phyloP scores from a whole-genome alignment of 202 grass and related monocot genomes.

The Brachypodium distachyon region DNA sequence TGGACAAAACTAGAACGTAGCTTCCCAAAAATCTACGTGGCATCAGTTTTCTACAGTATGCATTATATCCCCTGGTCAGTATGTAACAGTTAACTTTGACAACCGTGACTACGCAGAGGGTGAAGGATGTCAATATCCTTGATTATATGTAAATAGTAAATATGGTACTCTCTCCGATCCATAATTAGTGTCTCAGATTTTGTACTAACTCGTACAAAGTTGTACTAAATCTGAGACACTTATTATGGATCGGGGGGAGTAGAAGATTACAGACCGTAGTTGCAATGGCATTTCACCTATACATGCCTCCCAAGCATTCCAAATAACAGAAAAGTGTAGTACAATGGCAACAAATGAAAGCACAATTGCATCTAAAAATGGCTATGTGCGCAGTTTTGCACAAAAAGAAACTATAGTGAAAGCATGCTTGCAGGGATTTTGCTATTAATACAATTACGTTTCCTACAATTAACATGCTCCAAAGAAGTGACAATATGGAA shows the following conservation, averaged over 20 bases:
- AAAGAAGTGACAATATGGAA: background rate
- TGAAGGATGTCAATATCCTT: background rate
- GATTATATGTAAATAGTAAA: background rate
- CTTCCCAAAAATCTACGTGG: background rate
- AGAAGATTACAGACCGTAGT: background rate
- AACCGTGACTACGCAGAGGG: background rate
- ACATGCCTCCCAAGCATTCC: background rate
- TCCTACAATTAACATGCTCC: background rate
- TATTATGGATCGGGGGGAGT: too few relatives aligned
- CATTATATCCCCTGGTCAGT: background rate
- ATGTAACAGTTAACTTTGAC: background rate
- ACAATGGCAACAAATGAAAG: background rate
- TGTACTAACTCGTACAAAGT: too few relatives aligned
- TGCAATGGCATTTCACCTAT: background rate
- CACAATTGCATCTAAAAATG: background rate
- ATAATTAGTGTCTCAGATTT: too few relatives aligned
- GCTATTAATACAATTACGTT: background rate
- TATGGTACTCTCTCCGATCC: too few relatives aligned
- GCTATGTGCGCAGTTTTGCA: background rate
- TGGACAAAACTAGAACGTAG: background rate
- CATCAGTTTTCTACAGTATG: background rate
- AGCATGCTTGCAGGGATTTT: background rate
- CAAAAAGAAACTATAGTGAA: background rate
- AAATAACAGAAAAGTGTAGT: background rate
- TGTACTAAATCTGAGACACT: too few relatives aligned